Base-by-base conservation (phyloP, 805 yeast genomes). In the Saccharomycopsis fibuligera region DNA sequence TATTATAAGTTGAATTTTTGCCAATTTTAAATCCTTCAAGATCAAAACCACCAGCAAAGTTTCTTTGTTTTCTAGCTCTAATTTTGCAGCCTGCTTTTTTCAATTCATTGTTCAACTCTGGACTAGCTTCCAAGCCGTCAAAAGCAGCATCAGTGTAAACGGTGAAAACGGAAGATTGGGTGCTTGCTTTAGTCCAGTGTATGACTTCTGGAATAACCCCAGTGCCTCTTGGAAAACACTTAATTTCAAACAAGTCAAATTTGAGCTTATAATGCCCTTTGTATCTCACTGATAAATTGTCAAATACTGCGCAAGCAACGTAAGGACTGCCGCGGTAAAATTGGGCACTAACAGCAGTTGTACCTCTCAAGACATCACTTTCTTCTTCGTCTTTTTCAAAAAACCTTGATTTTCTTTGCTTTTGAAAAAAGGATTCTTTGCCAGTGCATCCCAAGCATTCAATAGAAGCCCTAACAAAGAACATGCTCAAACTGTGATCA, bases 61-160 rank as follows among this genome's bases (percentile, higher is more conserved):
- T 38, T 41, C 43, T 52, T 38, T 49, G 55, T 17, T 52, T 52
- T 52, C 55, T 52, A n/a, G 53, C 45, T 49, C 55, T 49, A 21
- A 52, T 52, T 47, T 42, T 52, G 44, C 55, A 52, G 14, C 55
- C 55, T 12, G 53, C 53, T 36, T 52, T 52, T 41, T 50, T 52
- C 33, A 52, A 49, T 37, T 52, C 53, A 31, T 52, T 53, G 24
- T 52, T 52, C 22, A 52, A 50, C 44, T 36, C 33, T 42, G 55
- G 55, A 39, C 48, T 41, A 27, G 55, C 55, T 19, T 52, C 55
- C 16, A 52, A 45, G 12, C 55, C 55, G 36, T 52, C 55, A 30
- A 52, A 52, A 4, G 53, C 41, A 10, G 55, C 53, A 35, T 52
- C 55, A 5, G 53, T 52, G 47, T 45, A 52, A 22, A 52, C 55